Conservation (phyloP, 176 grass and related monocot species). For the Elymus sibiricus region DNA sequence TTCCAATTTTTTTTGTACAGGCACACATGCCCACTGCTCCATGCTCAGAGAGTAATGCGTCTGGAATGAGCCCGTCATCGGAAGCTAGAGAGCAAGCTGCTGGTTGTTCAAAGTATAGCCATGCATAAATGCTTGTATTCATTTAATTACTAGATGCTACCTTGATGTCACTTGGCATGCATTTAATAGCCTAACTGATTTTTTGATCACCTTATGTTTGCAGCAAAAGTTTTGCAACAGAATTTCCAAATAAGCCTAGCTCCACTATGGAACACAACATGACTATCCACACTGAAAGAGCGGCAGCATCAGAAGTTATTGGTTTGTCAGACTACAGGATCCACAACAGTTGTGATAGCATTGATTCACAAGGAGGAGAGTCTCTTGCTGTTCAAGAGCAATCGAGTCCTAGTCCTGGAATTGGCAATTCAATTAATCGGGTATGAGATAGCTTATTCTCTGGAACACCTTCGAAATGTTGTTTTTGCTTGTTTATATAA, state of each 20-base stretch:
- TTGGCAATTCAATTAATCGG: conserved; percentile 28
- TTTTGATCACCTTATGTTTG: background rate
- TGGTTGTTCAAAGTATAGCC: background rate
- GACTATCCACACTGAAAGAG: conserved; percentile 9
- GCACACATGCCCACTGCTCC: conserved; percentile 2
- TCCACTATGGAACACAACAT: background rate
- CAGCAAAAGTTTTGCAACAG: background rate
- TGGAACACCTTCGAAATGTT: background rate
- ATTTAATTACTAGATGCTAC: background rate
- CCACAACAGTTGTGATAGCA: conserved; percentile 23
- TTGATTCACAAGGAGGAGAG: conserved; percentile 10
- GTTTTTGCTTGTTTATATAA: background rate
- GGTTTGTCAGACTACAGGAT: conserved; percentile 20
- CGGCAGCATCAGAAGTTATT: conserved; percentile 11
- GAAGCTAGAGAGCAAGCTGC: background rate
- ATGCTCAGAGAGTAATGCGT: background rate
- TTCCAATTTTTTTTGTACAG: conserved; percentile 18
- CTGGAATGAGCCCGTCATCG: background rate
- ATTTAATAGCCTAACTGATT: background rate
- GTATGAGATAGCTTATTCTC: conserved; percentile 3
- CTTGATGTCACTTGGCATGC: background rate
- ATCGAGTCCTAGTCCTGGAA: conserved; percentile 22
- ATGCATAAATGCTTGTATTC: background rate
- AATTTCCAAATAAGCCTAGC: background rate
- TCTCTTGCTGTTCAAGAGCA: conserved; percentile 21